These are phyloP conservation scores for Theobroma cacao DNA, from an alignment of 345 rosid species.

Conservation along the genomic window DNA sequence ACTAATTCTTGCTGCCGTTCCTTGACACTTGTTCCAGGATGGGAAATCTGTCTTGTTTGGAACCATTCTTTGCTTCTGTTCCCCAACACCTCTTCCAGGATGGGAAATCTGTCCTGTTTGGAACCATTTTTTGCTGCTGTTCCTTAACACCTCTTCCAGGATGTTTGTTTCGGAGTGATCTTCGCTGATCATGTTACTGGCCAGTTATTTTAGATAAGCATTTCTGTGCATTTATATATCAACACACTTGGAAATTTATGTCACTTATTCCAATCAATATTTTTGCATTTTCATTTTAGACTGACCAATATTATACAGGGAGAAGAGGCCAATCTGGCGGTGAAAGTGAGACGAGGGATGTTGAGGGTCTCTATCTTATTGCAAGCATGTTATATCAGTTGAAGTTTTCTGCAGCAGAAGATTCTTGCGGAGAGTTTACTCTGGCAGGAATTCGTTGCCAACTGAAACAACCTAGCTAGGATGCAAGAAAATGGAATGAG, in stretches of 20 bases:
- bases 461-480: neutral
- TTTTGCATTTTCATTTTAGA: too few species aligned
- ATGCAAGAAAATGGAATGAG: neutral
- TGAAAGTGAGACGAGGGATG: neutral
- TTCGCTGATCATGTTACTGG: neutral
- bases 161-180: neutral
- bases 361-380: too few species aligned
- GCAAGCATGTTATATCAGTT: neutral
- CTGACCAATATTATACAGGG: neutral
- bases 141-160: neutral
- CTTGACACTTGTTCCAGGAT: too few species aligned
- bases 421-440: neutral
- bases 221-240: neutral
- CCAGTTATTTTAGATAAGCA: neutral
- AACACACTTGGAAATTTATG: neutral
- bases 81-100: neutral
- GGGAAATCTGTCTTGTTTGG: too few species aligned
- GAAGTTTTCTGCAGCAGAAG: neutral
- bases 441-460: neutral
- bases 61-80: too few species aligned
- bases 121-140: neutral
- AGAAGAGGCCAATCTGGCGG: neutral
- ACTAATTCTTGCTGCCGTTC: too few species aligned
- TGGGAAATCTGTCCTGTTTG: too few species aligned
- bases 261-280: neutral